These are phyloP conservation scores for Xylariaceae sp. DNA, from an alignment of 2,329 filamentous ascomycete genomes.

Conservation along the genomic window DNA sequence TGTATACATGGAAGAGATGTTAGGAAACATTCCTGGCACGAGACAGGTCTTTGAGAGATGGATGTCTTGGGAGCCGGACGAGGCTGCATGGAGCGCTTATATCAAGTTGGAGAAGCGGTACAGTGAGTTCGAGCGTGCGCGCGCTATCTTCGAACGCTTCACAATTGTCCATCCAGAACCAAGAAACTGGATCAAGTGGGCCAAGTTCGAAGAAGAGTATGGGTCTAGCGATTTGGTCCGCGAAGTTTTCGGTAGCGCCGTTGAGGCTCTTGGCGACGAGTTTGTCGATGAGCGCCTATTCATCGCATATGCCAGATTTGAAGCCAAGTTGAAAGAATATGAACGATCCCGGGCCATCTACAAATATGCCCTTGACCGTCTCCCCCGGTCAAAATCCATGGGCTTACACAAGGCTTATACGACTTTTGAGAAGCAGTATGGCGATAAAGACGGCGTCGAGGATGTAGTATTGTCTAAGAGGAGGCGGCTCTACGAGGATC, in stretches of 20 bases:
- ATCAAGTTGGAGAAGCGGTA: slow-evolving; percentile 97
- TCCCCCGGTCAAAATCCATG: slow-evolving; percentile 82
- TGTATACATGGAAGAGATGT: slow-evolving; percentile 97
- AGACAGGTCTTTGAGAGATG: slow-evolving; percentile 94
- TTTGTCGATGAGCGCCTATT: slow-evolving; percentile 96
- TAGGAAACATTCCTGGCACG: slow-evolving; percentile 88
- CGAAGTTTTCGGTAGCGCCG: slow-evolving; percentile 83
- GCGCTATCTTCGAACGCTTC: slow-evolving; percentile 84
- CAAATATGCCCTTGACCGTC: slow-evolving; percentile 89
- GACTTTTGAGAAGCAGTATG: slow-evolving; percentile 97
- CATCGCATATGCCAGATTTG: slow-evolving; percentile 91
- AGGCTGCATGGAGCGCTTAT: slow-evolving; percentile 91
- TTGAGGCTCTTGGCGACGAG: slow-evolving; percentile 87
- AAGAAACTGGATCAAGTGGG: slow-evolving; percentile 98
- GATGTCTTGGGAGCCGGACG: slow-evolving; percentile 98
- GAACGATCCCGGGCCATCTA: slow-evolving; percentile 92
- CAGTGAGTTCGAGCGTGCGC: slow-evolving; percentile 83
- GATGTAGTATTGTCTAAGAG: slow-evolving; percentile 95
- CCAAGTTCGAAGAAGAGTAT: slow-evolving; percentile 92
- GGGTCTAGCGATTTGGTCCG: slow-evolving; percentile 88
- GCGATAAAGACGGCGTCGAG: slow-evolving; percentile 87
- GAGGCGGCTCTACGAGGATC: slow-evolving; percentile 88
- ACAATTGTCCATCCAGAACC: slow-evolving; percentile 91
- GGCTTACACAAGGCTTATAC: slow-evolving; percentile 90
- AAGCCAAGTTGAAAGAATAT: slow-evolving; percentile 91